Conservation (phyloP, 1,284 basidiomycete genomes). For the Volvariella volvacea region DNA sequence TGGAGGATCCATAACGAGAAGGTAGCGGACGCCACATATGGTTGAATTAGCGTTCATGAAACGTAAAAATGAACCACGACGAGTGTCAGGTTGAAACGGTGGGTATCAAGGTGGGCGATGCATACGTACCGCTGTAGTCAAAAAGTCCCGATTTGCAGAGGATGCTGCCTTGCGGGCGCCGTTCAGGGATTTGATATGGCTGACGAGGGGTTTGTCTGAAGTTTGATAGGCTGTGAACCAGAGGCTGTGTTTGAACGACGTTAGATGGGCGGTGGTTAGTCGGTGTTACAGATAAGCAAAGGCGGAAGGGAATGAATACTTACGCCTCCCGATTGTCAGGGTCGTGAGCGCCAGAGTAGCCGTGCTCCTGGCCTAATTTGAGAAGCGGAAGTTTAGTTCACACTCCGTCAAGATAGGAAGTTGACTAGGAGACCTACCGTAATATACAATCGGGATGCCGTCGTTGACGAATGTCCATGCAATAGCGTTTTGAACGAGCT, state of each 20-base stretch:
- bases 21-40: neutral
- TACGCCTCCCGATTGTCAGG: constrained; percentile 61
- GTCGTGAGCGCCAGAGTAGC: constrained; percentile 44
- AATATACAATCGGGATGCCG: constrained; percentile 66
- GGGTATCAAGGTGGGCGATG: no score
- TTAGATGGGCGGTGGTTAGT: neutral
- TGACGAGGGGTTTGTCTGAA: constrained; percentile 40
- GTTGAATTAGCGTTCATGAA: neutral
- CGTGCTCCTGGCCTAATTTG: constrained; percentile 61
- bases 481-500: constrained; percentile 42
- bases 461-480: constrained; percentile 45
- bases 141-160: constrained; percentile 37
- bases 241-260: constrained; percentile 29
- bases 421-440: constrained; percentile 27
- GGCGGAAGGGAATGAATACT: constrained; percentile 15
- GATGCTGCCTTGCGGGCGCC: constrained; percentile 53
- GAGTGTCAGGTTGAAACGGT: no score
- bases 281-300: constrained; percentile 6
- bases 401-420: neutral
- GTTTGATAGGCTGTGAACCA: constrained; percentile 49
- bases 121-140: constrained; percentile 43
- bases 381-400: neutral
- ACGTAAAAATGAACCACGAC: neutral
- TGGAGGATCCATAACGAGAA: constrained; percentile 16
- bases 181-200: constrained; percentile 51